Evolutionary conservation across 257 asterid genomes (phyloP).

Genomic region (Ilex aquifolium): DNA sequence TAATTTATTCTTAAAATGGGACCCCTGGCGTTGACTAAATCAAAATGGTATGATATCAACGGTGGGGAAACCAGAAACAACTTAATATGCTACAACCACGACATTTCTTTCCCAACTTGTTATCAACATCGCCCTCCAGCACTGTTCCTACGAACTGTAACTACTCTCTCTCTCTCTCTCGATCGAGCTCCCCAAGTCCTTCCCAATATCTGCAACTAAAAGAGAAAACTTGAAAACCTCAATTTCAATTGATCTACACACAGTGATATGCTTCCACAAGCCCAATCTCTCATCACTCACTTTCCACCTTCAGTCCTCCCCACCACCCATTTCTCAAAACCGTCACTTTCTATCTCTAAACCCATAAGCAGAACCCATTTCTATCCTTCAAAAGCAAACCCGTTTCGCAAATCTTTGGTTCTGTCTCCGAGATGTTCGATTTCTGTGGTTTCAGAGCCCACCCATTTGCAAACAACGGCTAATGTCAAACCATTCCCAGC

Average conservation of each 20-base stretch:
- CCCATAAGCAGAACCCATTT: conserved; percentile 15
- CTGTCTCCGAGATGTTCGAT: conserved; percentile 46
- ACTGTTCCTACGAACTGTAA: too few relatives aligned
- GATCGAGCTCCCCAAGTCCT: too few relatives aligned
- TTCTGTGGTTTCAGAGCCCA: conserved; percentile 58
- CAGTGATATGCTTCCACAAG: conserved; percentile 50
- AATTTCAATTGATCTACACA: not conserved
- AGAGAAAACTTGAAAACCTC: too few relatives aligned
- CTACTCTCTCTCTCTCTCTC: too few relatives aligned
- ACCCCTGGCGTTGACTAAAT: too few relatives aligned
- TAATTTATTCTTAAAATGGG: too few relatives aligned
- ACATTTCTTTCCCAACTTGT: too few relatives aligned
- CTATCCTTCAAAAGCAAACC: conserved; percentile 18
- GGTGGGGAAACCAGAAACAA: too few relatives aligned
- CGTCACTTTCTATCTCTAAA: conserved; percentile 16
- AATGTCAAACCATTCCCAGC: conserved; percentile 60
- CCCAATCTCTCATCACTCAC: conserved; percentile 28
- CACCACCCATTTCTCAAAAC: conserved; percentile 18
- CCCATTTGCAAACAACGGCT: conserved; percentile 30
- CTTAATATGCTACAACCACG: too few relatives aligned
- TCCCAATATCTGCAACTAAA: too few relatives aligned
- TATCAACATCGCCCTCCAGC: too few relatives aligned
- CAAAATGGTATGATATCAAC: too few relatives aligned
- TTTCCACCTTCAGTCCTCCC: conserved; percentile 39
- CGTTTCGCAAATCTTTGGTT: conserved; percentile 16